Percentiles rank a stretch among this genome's conserved stretches.
These are phyloP conservation scores for Maudiozyma humilis DNA, from an alignment of 1,139 yeast species.

Conservation along the genomic window DNA sequence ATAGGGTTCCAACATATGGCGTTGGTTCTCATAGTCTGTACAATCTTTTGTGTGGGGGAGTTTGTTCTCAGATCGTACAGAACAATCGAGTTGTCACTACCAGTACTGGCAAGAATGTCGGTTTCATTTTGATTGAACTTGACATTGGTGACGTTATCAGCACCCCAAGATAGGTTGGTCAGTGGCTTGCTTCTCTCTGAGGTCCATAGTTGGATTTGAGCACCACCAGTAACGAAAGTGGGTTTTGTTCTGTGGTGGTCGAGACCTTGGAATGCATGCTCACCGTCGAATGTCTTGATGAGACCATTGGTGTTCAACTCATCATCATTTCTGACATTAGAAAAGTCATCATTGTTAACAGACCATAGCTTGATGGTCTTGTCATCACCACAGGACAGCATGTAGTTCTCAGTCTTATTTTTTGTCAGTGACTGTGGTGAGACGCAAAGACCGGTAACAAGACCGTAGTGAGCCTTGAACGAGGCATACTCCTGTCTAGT, in stretches of 20 bases:
- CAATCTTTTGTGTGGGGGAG: constrained; percentile 85
- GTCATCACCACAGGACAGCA: constrained; percentile 85
- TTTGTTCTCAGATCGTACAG: constrained; percentile 88
- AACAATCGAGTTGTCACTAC: constrained; percentile 84
- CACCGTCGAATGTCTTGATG: constrained; percentile 71
- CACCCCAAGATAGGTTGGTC: constrained; percentile 86
- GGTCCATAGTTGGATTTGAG: constrained; percentile 85
- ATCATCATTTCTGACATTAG: constrained; percentile 28
- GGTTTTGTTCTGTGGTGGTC: constrained; percentile 77
- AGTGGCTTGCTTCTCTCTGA: constrained; percentile 66
- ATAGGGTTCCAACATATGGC: constrained; percentile 94
- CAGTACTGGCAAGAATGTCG: constrained; percentile 80
- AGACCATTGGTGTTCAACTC: constrained; percentile 38
- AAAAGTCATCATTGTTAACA: constrained; percentile 37
- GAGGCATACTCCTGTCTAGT: constrained; percentile 66
- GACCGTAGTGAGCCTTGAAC: constrained; percentile 84
- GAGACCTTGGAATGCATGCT: constrained; percentile 72
- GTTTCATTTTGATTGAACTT: constrained; percentile 88
- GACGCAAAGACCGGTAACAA: constrained; percentile 79
- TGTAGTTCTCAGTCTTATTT: constrained; percentile 49
- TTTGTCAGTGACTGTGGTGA: constrained; percentile 24
- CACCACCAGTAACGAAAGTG: constrained; percentile 87
- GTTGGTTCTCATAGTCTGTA: constrained; percentile 75
- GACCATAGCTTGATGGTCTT: constrained; percentile 83
- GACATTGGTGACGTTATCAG: constrained; percentile 77